These are phyloP conservation scores for Fusarium subtropicale DNA, from an alignment of 2,329 filamentous ascomycete species.

Conservation along the genomic window DNA sequence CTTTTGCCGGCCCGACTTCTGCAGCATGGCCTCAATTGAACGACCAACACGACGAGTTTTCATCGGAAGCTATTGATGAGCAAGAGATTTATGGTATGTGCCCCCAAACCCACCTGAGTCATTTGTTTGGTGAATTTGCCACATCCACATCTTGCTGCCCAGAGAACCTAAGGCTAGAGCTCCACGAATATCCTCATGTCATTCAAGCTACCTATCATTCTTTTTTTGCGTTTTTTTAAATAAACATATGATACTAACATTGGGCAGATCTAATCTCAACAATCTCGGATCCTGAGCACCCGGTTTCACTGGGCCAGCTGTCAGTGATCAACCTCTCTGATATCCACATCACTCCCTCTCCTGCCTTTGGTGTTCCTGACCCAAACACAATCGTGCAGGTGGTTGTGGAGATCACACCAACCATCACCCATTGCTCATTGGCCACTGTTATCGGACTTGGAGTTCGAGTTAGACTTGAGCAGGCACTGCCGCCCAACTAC, in stretches of 20 bases:
- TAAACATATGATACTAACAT: conserved; percentile 29
- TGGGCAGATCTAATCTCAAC: conserved; percentile 86
- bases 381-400: conserved; percentile 75
- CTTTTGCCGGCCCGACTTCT: conserved; percentile 54
- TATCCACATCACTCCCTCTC: conserved; percentile 76
- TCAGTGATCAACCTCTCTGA: conserved; percentile 97
- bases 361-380: conserved; percentile 54
- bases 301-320: conserved; percentile 89
- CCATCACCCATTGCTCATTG: conserved; percentile 95
- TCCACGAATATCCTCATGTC: not conserved
- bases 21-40: conserved; percentile 51
- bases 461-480: conserved; percentile 89
- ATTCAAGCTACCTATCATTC: not conserved
- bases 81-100: conserved; percentile 91
- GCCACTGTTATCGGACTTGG: conserved; percentile 96
- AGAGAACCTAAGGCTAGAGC: not conserved
- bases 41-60: conserved; percentile 67
- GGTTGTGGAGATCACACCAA: conserved; percentile 90
- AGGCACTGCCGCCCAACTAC: conserved; percentile 90
- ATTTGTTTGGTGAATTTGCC: conserved; percentile 22
- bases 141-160: conserved; percentile 1
- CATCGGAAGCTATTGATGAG: conserved; percentile 88
- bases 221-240: not conserved
- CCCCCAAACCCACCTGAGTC: conserved; percentile 3
- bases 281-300: conserved; percentile 97